Evolutionary conservation across 139 green algal species (phyloP), one percentile per base, ranked within the genome.

Genomic region (Coccomyxa sp.): DNA sequence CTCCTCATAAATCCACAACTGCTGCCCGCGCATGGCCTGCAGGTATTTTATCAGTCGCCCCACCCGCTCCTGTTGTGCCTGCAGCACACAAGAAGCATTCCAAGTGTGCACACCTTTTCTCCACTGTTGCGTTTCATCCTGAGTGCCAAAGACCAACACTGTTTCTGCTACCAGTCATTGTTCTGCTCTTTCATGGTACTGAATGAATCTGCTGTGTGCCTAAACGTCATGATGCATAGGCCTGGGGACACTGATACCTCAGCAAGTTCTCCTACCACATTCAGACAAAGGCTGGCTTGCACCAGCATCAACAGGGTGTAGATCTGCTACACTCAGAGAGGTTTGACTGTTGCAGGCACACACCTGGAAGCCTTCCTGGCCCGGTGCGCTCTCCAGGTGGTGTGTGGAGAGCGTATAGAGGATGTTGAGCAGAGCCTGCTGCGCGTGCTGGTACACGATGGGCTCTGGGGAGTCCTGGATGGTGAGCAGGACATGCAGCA

Each of bases 1-100:
- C 76, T 95, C 88, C 88, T 98, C 91, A 32, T 90, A 85, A 0
- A 86, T 75, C 95, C 95, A 98, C 86, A 98, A 87, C 58, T 85
- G 88, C 38, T 91, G 88, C 9, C 92, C 95, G 17, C 91, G 84
- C 85, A 94, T 89, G 13, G 88, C 88, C 88, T 97, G 94, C 75
- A 98, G 90, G 86, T 95, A 90, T 11, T 87, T 82, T 66, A 97
- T 94, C 38, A 98, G 87, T 13, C 80, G 78, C 0, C 87, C 87
- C 10, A 93, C 89, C 83, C 91, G 86, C 18, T 82, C 68, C 67
- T 88, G 85, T 31, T 89, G 85, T 0, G 80, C 30, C 27, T 81
- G 45, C 82, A 83, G 75, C 31, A 38, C 78, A 32, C 82, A 75
- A 77, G 68, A 68, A 87, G 78, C 13, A 76, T n/a, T 68, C 14